Base-by-base conservation (phyloP, 2,329 filamentous ascomycete genomes). In the Diplodia seriata region DNA sequence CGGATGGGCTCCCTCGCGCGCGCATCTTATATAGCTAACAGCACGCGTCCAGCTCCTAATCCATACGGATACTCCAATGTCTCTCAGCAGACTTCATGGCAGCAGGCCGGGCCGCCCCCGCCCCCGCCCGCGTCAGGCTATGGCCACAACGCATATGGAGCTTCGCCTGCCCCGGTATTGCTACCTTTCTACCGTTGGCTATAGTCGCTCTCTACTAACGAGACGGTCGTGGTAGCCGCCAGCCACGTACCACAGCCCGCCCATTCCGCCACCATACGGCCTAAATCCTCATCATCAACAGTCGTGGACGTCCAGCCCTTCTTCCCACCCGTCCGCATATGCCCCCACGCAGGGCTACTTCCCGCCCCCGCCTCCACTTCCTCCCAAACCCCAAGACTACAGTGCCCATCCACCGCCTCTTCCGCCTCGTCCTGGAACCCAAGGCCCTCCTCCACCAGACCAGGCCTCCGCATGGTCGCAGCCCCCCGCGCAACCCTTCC, bases 71-170 rank as follows among this genome's bases (percentile, higher is more conserved):
- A 63, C 31, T 51, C 59, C 12, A 38, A 51, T 31, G 43, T 38
- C n/a, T 18, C 47, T n/a, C 59, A 51, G 31, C 59, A 50, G 59
- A 23, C 59, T 12, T 63, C 59, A 38, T 63, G 59, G 59, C 59
- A 63, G 15, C 47, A 63, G 7, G 59, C 47, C 3, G 59, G 59
- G 2, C 59, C 59, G 12, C 59, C 59, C 18, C 59, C 59, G 20
- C 59, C 59, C 5, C 59, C 59, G 18, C 47, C 59, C 1, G 47
- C 50, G n/a, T 33, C 47, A 49, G 59, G 43, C 14, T 23, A 63
- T 15, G 29, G 43, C 47, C 31, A 47, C n/a, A 26, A 38, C 47
- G 23, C 43, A 11, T 50, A 36, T 6, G 55, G 57, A 49, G 33
- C 18, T 14, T 33, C 31, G 12, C 31, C 8, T 14, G 31, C 54